These are phyloP conservation scores for Stylonectria norvegica DNA, from an alignment of 2,329 filamentous ascomycete genomes.

Conservation along the genomic window DNA sequence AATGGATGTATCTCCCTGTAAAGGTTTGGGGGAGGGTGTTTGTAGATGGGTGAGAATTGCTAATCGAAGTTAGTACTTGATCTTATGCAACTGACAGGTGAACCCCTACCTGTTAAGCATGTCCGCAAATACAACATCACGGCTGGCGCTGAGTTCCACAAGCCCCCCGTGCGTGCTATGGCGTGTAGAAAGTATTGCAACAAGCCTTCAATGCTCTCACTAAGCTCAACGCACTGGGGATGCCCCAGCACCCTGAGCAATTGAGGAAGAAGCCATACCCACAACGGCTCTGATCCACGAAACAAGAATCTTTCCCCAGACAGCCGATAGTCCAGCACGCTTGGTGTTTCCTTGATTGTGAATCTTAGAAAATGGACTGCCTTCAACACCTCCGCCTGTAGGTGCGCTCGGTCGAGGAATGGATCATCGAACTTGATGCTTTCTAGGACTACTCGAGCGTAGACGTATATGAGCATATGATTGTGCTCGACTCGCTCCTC, in stretches of 20 bases:
- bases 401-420: conserved; percentile 55
- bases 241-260: conserved; percentile 56
- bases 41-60: conserved; percentile 33
- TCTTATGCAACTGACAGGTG: neutral
- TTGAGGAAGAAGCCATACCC: conserved; percentile 62
- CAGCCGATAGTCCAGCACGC: conserved; percentile 54
- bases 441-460: conserved; percentile 75
- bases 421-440: conserved; percentile 64
- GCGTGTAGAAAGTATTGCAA: conserved; percentile 47
- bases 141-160: conserved; percentile 48
- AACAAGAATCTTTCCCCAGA: conserved; percentile 43
- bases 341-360: conserved; percentile 71
- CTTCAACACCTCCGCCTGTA: conserved; percentile 60
- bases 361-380: conserved; percentile 75
- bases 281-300: conserved; percentile 59
- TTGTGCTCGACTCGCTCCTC: conserved; percentile 73
- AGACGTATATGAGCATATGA: conserved; percentile 80
- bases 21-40: conserved; percentile 26
- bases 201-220: conserved; percentile 51
- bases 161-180: conserved; percentile 39
- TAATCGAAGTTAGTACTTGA: too few relatives aligned
- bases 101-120: conserved; percentile 43
- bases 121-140: conserved; percentile 48
- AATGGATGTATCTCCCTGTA: conserved; percentile 27
- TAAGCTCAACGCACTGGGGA: conserved; percentile 44